These are phyloP conservation scores for Podaxis sp. DNA, from an alignment of 768 basidiomycete genomes.

Conservation along the genomic window DNA sequence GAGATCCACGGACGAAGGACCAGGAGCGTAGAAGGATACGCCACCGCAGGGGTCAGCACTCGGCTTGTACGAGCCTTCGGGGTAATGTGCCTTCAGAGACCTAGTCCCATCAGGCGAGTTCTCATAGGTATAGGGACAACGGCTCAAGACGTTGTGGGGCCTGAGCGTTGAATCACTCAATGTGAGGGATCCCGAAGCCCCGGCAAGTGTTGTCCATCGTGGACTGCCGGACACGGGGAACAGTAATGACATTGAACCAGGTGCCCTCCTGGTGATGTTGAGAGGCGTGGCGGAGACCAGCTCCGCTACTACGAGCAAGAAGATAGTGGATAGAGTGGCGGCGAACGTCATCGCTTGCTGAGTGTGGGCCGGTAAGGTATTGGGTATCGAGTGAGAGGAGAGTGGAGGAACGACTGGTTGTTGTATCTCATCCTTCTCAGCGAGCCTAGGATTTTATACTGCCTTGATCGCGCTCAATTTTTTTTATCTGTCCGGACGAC, in stretches of 20 bases:
- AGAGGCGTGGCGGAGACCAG: slow-evolving; percentile 10
- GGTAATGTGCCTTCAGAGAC: slow-evolving; percentile 46
- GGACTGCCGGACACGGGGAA: slow-evolving; percentile 17
- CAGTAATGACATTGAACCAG: slow-evolving; percentile 6
- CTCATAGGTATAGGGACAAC: slow-evolving; percentile 26
- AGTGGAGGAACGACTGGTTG: neutral
- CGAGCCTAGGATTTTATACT: neutral
- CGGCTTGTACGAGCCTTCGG: slow-evolving; percentile 51
- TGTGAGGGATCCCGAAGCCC: slow-evolving; percentile 11
- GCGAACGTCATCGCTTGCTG: neutral
- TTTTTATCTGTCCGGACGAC: neutral
- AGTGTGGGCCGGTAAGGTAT: neutral
- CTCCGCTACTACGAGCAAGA: slow-evolving; percentile 11
- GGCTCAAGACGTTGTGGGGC: slow-evolving; percentile 15
- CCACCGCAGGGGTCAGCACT: slow-evolving; percentile 45
- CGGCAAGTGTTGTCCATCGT: slow-evolving; percentile 20
- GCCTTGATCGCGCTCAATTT: neutral
- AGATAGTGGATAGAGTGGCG: neutral
- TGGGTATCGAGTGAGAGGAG: neutral
- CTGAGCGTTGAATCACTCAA: slow-evolving; percentile 16
- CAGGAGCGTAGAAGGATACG: slow-evolving; percentile 64
- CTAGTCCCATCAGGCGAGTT: slow-evolving; percentile 42
- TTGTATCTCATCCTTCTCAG: neutral
- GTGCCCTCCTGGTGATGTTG: slow-evolving; percentile 5
- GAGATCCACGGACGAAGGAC: slow-evolving; percentile 45